Conservation (phyloP, 495 filamentous ascomycete species). For the Penicillium canescens region DNA sequence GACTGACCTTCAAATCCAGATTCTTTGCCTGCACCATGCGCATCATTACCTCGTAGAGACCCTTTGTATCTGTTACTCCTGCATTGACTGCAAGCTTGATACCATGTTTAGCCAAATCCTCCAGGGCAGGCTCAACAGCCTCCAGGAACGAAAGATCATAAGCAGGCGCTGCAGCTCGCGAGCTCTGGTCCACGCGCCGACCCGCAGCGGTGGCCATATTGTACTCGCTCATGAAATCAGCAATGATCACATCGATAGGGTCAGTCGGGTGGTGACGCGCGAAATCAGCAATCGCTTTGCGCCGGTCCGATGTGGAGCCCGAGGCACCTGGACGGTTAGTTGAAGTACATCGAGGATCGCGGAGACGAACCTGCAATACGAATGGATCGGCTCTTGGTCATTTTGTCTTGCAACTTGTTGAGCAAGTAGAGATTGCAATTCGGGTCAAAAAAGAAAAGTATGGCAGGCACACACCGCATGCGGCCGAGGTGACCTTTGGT, state of each 20-base stretch:
- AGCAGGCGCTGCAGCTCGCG: conserved; percentile 24
- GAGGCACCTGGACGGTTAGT: conserved; percentile 36
- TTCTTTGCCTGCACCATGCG: conserved; percentile 43
- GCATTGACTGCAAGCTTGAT: conserved; percentile 63
- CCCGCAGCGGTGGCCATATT: conserved; percentile 53
- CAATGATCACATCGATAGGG: conserved; percentile 56
- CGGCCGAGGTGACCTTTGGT: conserved; percentile 6
- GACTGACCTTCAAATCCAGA: conserved; percentile 42
- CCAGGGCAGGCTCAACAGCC: conserved; percentile 51
- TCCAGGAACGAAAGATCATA: conserved; percentile 57
- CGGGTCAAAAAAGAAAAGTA: not conserved
- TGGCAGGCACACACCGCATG: not conserved
- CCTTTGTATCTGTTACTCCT: conserved; percentile 52
- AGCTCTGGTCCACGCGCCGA: conserved; percentile 35
- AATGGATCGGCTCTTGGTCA: conserved; percentile 23
- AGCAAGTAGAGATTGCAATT: too few relatives aligned
- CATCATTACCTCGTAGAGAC: conserved; percentile 45
- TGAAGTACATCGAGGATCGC: not conserved
- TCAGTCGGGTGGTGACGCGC: conserved; percentile 44
- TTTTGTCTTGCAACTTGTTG: not conserved
- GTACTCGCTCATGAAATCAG: conserved; percentile 59
- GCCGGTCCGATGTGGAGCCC: conserved; percentile 56
- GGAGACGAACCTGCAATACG: conserved; percentile 20
- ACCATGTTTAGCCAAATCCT: conserved; percentile 46
- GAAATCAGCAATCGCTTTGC: conserved; percentile 54